Evolutionary conservation across 495 filamentous ascomycete genomes (phyloP).

Genomic region (Aspergillus olivimuriae): DNA sequence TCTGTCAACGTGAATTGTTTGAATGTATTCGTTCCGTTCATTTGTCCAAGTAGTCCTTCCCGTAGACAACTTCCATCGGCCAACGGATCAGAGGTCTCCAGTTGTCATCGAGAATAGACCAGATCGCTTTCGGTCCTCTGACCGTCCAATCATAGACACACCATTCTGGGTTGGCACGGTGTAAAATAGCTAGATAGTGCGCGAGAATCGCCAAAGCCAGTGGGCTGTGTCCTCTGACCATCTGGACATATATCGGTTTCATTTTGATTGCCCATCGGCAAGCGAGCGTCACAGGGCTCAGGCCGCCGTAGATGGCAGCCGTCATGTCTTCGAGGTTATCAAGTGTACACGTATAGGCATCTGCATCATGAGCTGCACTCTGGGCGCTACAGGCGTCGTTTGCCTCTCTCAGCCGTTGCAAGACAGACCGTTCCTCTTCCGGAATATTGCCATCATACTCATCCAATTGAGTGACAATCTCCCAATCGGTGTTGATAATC

Average conservation of each 20-base stretch:
- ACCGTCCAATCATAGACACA: conserved; percentile 42
- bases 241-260: conserved; percentile 41
- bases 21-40: background rate
- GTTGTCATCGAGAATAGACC: conserved; percentile 29
- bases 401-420: conserved; percentile 23
- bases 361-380: conserved; percentile 25
- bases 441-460: conserved; percentile 15
- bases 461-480: conserved; percentile 25
- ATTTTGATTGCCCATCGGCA: conserved; percentile 45
- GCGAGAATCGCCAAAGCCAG: conserved; percentile 47
- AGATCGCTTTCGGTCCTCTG: conserved; percentile 29
- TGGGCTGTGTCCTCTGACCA: conserved; percentile 45
- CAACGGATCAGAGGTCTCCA: conserved; percentile 32
- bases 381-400: conserved; percentile 22
- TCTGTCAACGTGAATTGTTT: background rate
- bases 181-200: conserved; percentile 41
- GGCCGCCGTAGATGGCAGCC: conserved; percentile 20
- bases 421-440: conserved; percentile 12
- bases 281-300: conserved; percentile 21
- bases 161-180: conserved; percentile 36
- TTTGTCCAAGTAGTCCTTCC: conserved; percentile 13
- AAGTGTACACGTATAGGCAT: conserved; percentile 28
- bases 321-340: conserved; percentile 28
- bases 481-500: conserved; percentile 23
- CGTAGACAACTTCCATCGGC: conserved; percentile 32